Evolutionary conservation across 495 filamentous ascomycete species (phyloP).

Genomic region (Halenospora varia): DNA sequence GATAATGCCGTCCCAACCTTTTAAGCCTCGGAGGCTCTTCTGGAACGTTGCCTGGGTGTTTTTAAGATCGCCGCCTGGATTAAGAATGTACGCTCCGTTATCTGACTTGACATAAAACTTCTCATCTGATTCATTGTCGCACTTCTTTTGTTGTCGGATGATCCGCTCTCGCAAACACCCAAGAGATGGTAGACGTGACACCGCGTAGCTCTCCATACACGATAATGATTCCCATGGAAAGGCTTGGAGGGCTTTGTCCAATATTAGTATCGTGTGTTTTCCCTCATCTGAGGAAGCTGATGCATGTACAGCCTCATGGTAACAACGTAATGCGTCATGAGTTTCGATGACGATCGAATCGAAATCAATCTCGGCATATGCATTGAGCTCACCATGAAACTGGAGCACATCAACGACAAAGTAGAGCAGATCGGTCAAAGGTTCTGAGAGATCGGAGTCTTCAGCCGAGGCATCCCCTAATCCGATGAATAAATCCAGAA

Average conservation of each 20-base stretch:
- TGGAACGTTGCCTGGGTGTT: slow-evolving; percentile 76
- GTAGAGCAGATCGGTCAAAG: slow-evolving; percentile 83
- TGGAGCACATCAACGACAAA: slow-evolving; percentile 96
- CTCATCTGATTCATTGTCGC: slow-evolving; percentile 18
- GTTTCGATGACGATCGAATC: slow-evolving; percentile 85
- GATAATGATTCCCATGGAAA: slow-evolving; percentile 97
- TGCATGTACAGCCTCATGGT: slow-evolving; percentile 55
- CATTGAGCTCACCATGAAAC: slow-evolving; percentile 93
- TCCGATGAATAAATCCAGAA: slow-evolving; percentile 84
- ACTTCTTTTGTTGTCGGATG: slow-evolving; percentile 42
- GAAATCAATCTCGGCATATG: slow-evolving; percentile 97
- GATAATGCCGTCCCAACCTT: slow-evolving; percentile 61
- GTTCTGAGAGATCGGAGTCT: slow-evolving; percentile 73
- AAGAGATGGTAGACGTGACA: slow-evolving; percentile 81
- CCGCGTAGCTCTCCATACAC: slow-evolving; percentile 71
- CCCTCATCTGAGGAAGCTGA: slow-evolving; percentile 26
- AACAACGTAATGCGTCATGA: slow-evolving; percentile 71
- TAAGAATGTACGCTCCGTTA: slow-evolving; percentile 80
- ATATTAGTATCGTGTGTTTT: slow-evolving; percentile 84
- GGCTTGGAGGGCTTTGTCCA: slow-evolving; percentile 83
- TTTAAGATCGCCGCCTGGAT: slow-evolving; percentile 76
- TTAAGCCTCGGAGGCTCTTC: slow-evolving; percentile 46
- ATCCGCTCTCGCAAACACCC: slow-evolving; percentile 71
- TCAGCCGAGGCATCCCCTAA: slow-evolving; percentile 67
- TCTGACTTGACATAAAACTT: slow-evolving; percentile 52